These are phyloP conservation scores for Barnettozyma wickerhamii DNA, from an alignment of 805 yeast species.

Conservation along the genomic window DNA sequence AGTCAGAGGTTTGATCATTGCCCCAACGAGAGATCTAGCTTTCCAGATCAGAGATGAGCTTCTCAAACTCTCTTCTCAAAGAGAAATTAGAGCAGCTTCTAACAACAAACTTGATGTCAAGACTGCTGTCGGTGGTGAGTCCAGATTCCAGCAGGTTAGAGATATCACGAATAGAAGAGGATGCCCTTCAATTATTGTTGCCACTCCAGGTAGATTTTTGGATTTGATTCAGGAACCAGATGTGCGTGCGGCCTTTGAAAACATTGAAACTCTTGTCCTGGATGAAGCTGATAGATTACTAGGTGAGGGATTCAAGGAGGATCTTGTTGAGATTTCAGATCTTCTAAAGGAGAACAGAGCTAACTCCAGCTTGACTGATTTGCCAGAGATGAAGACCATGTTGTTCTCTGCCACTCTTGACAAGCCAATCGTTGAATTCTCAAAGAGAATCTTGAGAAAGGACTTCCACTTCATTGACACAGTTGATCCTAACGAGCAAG, in stretches of 20 bases:
- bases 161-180: conserved; percentile 26
- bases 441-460: conserved; percentile 52
- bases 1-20: conserved; percentile 63
- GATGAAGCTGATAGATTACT: conserved; percentile 92
- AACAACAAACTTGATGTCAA: conserved; percentile 35
- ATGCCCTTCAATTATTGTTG: conserved; percentile 64
- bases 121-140: conserved; percentile 67
- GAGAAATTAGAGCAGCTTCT: conserved; percentile 16
- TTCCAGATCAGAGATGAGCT: conserved; percentile 71
- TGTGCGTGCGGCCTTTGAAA: conserved; percentile 41
- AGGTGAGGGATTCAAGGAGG: conserved; percentile 74
- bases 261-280: conserved; percentile 61
- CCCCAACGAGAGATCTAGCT: conserved; percentile 92
- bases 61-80: conserved; percentile 37
- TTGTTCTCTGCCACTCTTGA: conserved; percentile 89
- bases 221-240: conserved; percentile 51
- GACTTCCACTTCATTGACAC: conserved; percentile 66
- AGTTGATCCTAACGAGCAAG: conserved; percentile 68
- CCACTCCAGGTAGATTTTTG: conserved; percentile 83
- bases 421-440: conserved; percentile 59
- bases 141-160: conserved; percentile 34
- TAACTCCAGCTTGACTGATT: conserved; percentile 26
- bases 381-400: conserved; percentile 52
- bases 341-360: conserved; percentile 36
- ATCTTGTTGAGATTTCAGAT: conserved; percentile 53